Percentiles rank a stretch among this genome's conserved stretches.
These are phyloP conservation scores for Areca catechu DNA, from an alignment of 176 grass and related monocot genomes.

Conservation along the genomic window DNA sequence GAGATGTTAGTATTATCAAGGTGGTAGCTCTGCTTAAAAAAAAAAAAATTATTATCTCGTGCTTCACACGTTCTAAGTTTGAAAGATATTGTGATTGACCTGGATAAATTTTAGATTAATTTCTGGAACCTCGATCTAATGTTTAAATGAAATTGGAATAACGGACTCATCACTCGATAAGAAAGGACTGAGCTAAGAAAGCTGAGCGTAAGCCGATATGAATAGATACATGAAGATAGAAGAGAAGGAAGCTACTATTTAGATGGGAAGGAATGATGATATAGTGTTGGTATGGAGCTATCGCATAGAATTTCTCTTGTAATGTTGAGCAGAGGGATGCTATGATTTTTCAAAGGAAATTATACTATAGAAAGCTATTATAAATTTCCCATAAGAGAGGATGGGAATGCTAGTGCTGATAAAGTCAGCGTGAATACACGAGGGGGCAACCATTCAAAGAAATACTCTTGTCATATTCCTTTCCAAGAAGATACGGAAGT, in stretches of 20 bases:
- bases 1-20: no score
- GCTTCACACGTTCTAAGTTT: no score
- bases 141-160: no score
- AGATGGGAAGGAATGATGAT: slow-evolving; percentile 15
- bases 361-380: neutral
- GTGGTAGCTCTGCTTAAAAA: no score
- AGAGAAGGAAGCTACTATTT: slow-evolving; percentile 60
- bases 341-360: slow-evolving; percentile 5
- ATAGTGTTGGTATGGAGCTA: slow-evolving; percentile 28
- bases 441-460: slow-evolving; percentile 14
- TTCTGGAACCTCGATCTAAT: no score
- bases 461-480: slow-evolving; percentile 34
- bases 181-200: no score
- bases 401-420: neutral
- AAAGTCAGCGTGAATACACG: neutral
- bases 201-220: no score
- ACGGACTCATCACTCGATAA: no score
- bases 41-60: no score
- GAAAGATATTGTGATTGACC: no score
- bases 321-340: slow-evolving; percentile 27
- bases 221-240: slow-evolving; percentile 31
- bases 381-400: neutral
- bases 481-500: slow-evolving; percentile 21
- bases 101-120: no score
- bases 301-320: slow-evolving; percentile 31